Evolutionary conservation across 1,284 basidiomycete species (phyloP).

Genomic region (Pterula multifida): DNA sequence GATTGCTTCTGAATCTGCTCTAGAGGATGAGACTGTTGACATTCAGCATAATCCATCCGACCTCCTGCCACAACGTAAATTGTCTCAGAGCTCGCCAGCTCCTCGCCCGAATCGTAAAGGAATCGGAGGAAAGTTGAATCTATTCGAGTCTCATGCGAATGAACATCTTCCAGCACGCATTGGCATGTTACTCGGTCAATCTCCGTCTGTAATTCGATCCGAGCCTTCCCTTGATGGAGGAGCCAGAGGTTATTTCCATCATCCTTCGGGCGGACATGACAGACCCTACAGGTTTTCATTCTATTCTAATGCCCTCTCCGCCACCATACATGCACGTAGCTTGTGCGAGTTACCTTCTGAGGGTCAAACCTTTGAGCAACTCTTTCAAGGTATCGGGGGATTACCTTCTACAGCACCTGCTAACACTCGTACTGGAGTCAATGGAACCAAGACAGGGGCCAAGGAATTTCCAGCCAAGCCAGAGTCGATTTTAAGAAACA

Average conservation of each 20-base stretch:
- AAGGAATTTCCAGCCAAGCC: constrained; percentile 2
- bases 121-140: constrained; percentile 78
- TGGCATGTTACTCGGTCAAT: constrained; percentile 20
- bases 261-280: constrained; percentile 52
- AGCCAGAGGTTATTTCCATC: constrained; percentile 5
- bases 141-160: constrained; percentile 68
- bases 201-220: constrained; percentile 18
- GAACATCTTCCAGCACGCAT: constrained; percentile 33
- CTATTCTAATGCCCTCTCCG: constrained; percentile 88
- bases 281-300: constrained; percentile 97
- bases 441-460: constrained; percentile 1
- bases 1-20: constrained; percentile 9
- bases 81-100: constrained; percentile 67
- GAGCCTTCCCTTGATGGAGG: constrained; percentile 11
- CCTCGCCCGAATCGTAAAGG: constrained; percentile 51
- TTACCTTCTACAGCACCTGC: not conserved
- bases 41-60: constrained; percentile 11
- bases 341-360: constrained; percentile 91
- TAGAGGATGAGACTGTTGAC: not conserved
- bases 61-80: constrained; percentile 52
- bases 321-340: constrained; percentile 91
- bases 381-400: constrained; percentile 55
- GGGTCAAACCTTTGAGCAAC: constrained; percentile 86
- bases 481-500: constrained; percentile 4
- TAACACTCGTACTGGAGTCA: constrained; percentile 1